Conservation (phyloP, 202 grass and related monocot species). For the Schoenoplectus triqueter region DNA sequence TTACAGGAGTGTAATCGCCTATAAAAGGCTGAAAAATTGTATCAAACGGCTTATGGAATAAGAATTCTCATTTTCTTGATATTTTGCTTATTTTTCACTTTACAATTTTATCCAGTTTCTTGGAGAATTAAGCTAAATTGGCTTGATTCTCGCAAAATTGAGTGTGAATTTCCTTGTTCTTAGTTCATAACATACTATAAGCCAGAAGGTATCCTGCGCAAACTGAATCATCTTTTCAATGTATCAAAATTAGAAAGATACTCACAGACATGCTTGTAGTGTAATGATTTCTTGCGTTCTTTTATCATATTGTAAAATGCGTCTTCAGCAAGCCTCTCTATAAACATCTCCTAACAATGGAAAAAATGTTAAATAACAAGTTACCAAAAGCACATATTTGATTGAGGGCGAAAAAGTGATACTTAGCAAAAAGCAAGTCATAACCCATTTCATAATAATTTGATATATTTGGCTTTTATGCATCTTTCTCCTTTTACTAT, state of each 20-base stretch:
- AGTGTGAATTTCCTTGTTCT: too few relatives aligned
- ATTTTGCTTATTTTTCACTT: too few relatives aligned
- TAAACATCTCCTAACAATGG: conserved; percentile 75
- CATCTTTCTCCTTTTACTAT: not conserved
- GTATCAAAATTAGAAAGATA: conserved; percentile 30
- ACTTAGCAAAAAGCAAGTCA: not conserved
- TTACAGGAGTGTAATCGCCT: too few relatives aligned
- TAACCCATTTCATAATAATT: not conserved
- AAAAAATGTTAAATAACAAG: not conserved
- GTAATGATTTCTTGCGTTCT: conserved; percentile 72
- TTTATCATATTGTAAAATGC: conserved; percentile 51
- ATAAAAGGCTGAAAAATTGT: too few relatives aligned
- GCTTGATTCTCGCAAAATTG: too few relatives aligned
- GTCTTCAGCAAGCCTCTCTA: conserved; percentile 68
- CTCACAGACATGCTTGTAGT: conserved; percentile 79
- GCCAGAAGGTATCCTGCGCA: not conserved
- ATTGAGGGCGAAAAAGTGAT: not conserved
- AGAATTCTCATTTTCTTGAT: too few relatives aligned
- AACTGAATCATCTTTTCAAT: not conserved
- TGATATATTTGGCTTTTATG: not conserved
- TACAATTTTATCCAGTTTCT: too few relatives aligned
- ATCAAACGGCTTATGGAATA: too few relatives aligned
- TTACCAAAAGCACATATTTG: not conserved
- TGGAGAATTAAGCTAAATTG: too few relatives aligned
- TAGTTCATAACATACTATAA: not conserved